phyloP scores from a whole-genome alignment of 331 rosid genomes.

The Stylosanthes scabra region DNA sequence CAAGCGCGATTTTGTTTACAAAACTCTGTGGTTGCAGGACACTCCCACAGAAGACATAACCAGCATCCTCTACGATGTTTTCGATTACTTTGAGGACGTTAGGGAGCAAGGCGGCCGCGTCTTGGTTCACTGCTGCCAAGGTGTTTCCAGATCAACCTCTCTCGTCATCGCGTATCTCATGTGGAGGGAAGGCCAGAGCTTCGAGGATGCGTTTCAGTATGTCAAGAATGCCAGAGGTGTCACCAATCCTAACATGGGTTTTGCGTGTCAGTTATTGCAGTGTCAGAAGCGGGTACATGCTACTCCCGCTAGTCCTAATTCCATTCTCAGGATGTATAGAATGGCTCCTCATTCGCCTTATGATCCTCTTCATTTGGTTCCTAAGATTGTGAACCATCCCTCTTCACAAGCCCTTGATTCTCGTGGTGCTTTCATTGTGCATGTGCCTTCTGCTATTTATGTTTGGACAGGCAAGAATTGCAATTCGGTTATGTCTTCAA shows the following conservation, averaged over 20 bases:
- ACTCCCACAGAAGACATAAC: constrained; percentile 91
- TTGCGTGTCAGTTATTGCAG: constrained; percentile 87
- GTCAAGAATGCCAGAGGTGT: constrained; percentile 96
- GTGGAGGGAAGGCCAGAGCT: constrained; percentile 95
- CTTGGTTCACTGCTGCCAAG: constrained; percentile 91
- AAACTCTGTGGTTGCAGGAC: constrained; percentile 93
- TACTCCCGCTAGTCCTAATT: constrained; percentile 81
- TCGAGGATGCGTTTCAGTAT: constrained; percentile 87
- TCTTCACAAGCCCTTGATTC: constrained; percentile 77
- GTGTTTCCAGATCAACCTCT: constrained; percentile 88
- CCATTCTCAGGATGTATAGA: constrained; percentile 79
- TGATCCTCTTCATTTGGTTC: constrained; percentile 96
- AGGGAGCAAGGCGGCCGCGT: constrained; percentile 84
- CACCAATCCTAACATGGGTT: constrained; percentile 92
- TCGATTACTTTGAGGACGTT: constrained; percentile 97
- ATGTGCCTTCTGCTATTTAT: constrained; percentile 79
- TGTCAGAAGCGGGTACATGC: constrained; percentile 95
- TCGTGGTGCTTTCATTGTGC: constrained; percentile 90
- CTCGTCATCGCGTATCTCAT: constrained; percentile 93
- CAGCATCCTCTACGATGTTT: constrained; percentile 87
- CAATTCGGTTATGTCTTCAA: constrained; percentile 55
- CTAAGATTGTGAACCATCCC: constrained; percentile 68
- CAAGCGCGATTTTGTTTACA: constrained; percentile 81
- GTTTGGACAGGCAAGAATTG: constrained; percentile 86
- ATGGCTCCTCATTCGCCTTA: constrained; percentile 97